phyloP scores from a whole-genome alignment of 2,329 filamentous ascomycete genomes.

The Colletotrichum viniferum region DNA sequence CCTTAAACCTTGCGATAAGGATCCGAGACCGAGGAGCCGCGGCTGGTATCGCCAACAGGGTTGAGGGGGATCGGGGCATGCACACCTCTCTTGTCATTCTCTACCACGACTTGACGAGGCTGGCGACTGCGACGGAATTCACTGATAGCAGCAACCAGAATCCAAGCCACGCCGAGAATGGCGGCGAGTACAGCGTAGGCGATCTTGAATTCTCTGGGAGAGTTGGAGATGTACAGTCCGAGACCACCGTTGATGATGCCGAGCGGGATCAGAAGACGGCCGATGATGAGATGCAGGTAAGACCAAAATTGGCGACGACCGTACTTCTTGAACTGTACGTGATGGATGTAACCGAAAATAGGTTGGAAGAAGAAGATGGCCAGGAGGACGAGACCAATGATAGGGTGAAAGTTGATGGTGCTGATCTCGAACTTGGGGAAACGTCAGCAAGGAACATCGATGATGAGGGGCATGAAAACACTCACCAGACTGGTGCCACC shows the following conservation, averaged over 20 bases:
- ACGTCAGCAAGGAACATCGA: background rate
- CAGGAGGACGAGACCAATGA: conserved; percentile 50
- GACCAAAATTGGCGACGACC: conserved; percentile 44
- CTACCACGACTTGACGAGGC: conserved; percentile 1
- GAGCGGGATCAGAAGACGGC: conserved; percentile 41
- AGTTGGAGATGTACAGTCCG: conserved; percentile 42
- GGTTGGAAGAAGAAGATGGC: conserved; percentile 44
- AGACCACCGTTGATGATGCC: conserved; percentile 52
- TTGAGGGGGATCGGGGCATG: background rate
- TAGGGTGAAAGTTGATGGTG: conserved; percentile 44
- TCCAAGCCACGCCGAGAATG: conserved; percentile 42
- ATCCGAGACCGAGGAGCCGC: background rate
- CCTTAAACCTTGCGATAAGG: conserved; percentile 1
- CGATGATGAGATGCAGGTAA: conserved; percentile 46
- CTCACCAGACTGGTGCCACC: conserved; percentile 34
- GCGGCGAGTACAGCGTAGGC: conserved; percentile 44
- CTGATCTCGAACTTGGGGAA: conserved; percentile 31
- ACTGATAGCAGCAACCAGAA: conserved; percentile 32
- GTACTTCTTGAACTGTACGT: conserved; percentile 41
- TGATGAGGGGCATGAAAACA: background rate
- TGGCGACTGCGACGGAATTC: conserved; percentile 31
- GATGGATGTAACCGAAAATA: conserved; percentile 45
- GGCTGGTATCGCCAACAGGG: background rate
- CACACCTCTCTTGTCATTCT: conserved; percentile 13
- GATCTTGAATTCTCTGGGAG: conserved; percentile 28